Conservation (phyloP, 371 early-diverging fungal genomes). For the Capniomyces stellatus region DNA sequence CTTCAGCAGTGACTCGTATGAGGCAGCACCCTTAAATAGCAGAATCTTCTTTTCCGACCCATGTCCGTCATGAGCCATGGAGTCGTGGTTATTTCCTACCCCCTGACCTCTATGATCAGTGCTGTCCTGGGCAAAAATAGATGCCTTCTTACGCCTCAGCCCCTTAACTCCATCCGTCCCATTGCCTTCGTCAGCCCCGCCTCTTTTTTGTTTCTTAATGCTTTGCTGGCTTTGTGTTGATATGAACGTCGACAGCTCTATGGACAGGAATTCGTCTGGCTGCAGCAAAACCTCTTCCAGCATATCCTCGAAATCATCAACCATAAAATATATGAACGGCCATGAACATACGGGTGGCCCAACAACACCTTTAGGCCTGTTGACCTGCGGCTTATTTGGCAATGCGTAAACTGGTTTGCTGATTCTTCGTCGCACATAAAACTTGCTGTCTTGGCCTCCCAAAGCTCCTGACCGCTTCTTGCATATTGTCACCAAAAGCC, state of each 20-base stretch:
- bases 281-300: constrained; percentile 52
- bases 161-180: not conserved
- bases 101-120: no score
- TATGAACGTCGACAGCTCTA: constrained; percentile 44
- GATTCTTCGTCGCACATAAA: constrained; percentile 36
- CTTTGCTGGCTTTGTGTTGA: not conserved
- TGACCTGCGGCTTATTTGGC: constrained; percentile 62
- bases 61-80: not conserved
- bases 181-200: not conserved
- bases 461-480: constrained; percentile 8
- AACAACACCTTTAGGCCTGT: constrained; percentile 40
- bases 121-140: no score
- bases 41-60: not conserved
- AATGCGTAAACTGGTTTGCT: constrained; percentile 59
- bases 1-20: not conserved
- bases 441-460: constrained; percentile 18
- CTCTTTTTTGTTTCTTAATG: not conserved
- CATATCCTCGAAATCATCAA: constrained; percentile 65
- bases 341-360: constrained; percentile 53
- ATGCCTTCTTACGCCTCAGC: not conserved
- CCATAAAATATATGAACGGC: constrained; percentile 63
- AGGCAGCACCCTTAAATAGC: not conserved
- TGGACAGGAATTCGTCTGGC: constrained; percentile 59
- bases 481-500: constrained; percentile 59
- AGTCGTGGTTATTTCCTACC: no score